Evolutionary conservation across 2,329 filamentous ascomycete genomes (phyloP).

Genomic region (Talaromyces sp.): DNA sequence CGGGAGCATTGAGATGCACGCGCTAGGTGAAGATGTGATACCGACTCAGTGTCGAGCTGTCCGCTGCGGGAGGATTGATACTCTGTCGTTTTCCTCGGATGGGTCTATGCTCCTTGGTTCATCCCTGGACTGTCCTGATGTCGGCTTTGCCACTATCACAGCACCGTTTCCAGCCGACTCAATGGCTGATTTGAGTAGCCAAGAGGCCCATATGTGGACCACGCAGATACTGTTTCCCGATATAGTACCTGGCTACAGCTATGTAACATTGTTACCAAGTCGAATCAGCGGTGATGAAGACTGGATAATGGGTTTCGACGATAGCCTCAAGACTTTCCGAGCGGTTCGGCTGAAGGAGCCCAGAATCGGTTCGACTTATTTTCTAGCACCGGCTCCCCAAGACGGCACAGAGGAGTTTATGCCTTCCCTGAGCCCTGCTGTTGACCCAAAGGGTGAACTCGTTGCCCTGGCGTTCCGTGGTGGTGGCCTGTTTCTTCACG

Average conservation of each 20-base stretch:
- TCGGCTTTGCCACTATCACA: constrained; percentile 71
- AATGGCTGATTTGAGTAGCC: constrained; percentile 54
- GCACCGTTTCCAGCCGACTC: constrained; percentile 71
- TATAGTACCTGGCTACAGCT: constrained; percentile 73
- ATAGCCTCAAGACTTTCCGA: constrained; percentile 72
- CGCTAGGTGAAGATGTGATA: constrained; percentile 62
- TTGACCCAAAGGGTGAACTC: constrained; percentile 67
- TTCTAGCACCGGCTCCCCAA: constrained; percentile 61
- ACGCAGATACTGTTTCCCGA: constrained; percentile 82
- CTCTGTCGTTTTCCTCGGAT: constrained; percentile 71
- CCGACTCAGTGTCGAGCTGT: constrained; percentile 69
- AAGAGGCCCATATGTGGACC: constrained; percentile 75
- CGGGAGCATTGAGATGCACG: constrained; percentile 83
- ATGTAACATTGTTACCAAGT: constrained; percentile 63
- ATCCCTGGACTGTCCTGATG: constrained; percentile 61
- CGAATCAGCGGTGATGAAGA: constrained; percentile 58
- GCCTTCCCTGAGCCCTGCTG: constrained; percentile 66
- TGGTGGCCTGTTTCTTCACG: constrained; percentile 74
- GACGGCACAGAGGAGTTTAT: constrained; percentile 55
- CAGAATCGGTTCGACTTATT: constrained; percentile 73
- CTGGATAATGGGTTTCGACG: constrained; percentile 77
- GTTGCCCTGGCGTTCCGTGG: constrained; percentile 71
- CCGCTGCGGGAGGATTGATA: constrained; percentile 73
- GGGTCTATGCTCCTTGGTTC: constrained; percentile 76
- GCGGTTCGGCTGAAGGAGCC: constrained; percentile 72